Evolutionary conservation across 495 filamentous ascomycete genomes (phyloP).

Genomic region (Amorphotheca resinae): DNA sequence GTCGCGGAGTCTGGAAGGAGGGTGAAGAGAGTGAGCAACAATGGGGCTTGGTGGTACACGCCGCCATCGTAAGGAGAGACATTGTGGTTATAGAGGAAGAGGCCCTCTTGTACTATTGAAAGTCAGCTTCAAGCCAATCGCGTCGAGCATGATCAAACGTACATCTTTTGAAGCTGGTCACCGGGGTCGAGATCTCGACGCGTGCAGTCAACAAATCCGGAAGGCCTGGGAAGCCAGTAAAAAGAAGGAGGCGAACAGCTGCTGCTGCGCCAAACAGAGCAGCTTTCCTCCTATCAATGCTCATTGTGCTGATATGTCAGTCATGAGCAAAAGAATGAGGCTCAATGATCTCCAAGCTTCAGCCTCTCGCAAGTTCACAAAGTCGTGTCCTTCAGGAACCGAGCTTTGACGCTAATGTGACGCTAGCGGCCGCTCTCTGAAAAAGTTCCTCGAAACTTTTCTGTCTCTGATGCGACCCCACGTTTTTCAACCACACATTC

Average conservation of each 20-base stretch:
- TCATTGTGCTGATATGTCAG: slow-evolving; percentile 27
- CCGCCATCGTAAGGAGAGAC: slow-evolving; percentile 96
- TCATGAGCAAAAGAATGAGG: slow-evolving; percentile 8
- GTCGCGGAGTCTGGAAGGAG: slow-evolving; percentile 24
- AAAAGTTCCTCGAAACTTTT: neutral
- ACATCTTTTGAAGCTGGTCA: slow-evolving; percentile 97
- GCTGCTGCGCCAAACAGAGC: slow-evolving; percentile 66
- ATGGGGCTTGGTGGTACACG: slow-evolving; percentile 91
- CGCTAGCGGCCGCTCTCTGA: neutral
- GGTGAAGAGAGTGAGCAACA: slow-evolving; percentile 3
- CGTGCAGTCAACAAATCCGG: slow-evolving; percentile 78
- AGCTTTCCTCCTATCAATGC: slow-evolving; percentile 61
- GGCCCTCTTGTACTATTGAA: slow-evolving; percentile 77
- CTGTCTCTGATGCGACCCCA: slow-evolving; percentile 1
- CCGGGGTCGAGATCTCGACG: slow-evolving; percentile 92
- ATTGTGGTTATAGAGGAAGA: slow-evolving; percentile 92
- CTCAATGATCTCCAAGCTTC: slow-evolving; percentile 5
- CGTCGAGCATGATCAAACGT: slow-evolving; percentile 22
- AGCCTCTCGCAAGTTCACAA: neutral
- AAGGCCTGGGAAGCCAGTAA: slow-evolving; percentile 68
- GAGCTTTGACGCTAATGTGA: neutral
- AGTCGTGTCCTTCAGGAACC: neutral
- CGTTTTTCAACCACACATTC: neutral
- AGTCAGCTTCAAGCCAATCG: slow-evolving; percentile 3
- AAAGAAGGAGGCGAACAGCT: slow-evolving; percentile 67